These are phyloP conservation scores for Colletotrichum aenigma DNA, from an alignment of 2,329 filamentous ascomycete species.

Conservation along the genomic window DNA sequence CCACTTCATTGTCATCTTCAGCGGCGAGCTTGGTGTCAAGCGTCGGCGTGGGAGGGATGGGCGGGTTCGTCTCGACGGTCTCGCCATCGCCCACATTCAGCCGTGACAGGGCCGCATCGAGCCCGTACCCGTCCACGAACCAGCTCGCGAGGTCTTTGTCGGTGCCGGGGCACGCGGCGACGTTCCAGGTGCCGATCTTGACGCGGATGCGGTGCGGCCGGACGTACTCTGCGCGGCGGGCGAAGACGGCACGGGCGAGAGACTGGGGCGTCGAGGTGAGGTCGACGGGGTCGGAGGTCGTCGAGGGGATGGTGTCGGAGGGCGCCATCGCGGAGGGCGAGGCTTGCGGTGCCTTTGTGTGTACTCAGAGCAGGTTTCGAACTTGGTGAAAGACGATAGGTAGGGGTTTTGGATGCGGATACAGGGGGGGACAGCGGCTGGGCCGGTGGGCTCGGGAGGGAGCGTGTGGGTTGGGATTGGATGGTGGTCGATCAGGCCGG, in stretches of 20 bases:
- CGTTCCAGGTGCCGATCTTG: constrained; percentile 96
- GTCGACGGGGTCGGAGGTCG: constrained; percentile 47
- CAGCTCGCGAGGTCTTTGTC: constrained; percentile 88
- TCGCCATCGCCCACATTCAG: constrained; percentile 49
- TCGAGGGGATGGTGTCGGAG: constrained; percentile 26
- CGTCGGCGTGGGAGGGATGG: neutral
- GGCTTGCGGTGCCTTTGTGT: neutral
- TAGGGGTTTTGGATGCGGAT: neutral
- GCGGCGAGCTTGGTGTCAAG: constrained; percentile 35
- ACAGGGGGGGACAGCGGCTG: neutral
- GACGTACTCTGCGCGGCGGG: constrained; percentile 80
- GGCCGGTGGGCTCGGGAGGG: neutral
- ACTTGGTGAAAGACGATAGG: neutral
- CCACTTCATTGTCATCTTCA: constrained; percentile 43
- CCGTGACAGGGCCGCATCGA: constrained; percentile 66
- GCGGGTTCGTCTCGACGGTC: constrained; percentile 30
- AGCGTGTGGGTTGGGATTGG: neutral
- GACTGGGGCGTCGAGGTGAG: constrained; percentile 55
- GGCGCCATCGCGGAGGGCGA: constrained; percentile 1
- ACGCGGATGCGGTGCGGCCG: constrained; percentile 76
- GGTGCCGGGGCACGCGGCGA: constrained; percentile 81
- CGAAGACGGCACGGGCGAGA: constrained; percentile 69
- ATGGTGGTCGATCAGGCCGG: constrained; percentile 9
- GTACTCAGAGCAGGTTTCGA: neutral
- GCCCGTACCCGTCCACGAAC: constrained; percentile 81